Base-by-base conservation (phyloP, 306 rosid species). In the Cucurbita maxima region DNA sequence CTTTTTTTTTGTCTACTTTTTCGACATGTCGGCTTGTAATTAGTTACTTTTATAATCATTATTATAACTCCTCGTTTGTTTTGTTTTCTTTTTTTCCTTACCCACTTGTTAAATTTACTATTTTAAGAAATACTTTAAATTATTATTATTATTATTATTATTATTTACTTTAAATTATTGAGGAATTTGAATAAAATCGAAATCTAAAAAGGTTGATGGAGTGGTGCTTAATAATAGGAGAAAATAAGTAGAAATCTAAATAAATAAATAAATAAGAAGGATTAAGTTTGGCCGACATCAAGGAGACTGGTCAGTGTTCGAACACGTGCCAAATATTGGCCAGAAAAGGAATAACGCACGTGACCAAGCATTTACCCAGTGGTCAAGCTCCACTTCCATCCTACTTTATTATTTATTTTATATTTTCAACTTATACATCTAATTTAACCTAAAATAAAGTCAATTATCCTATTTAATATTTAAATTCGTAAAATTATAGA, bases 261-360 rank as follows among this genome's bases (percentile, higher is more conserved):
- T 9, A 7, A 7, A 43, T 43, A 43, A 44, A 12, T 44, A 62
- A 64, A 7, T 10, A 10, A 44, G 20, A 52, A 25, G 22, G 58
- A 66, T 79, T 16, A 70, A 36, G 69, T 76, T 75, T 77, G 83
- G 85, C 87, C 87, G 87, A 81, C 87, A 77, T 30, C 19, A 11
- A 67, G 18, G 34, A 55, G 40, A 12, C 34, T 20, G 55, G 37
- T 3, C 53, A 67, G 12, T 54, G 62, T 61, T 53, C 72, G 20
- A 67, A 20, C 81, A 81, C 85, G 87, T 83, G 89, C 84, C 78
- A 73, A 81, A 77, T 80, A 79, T 81, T 76, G 52, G 57, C 50
- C 61, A 22, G 37, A 69, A 67, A 79, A 45, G 16, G 12, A 41
- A 50, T 60, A 18, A 16, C 5, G 14, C 48, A 70, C 56, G 76